These are phyloP conservation scores for Saccharum officinarum DNA, from an alignment of 176 grass and related monocot species.

Conservation along the genomic window DNA sequence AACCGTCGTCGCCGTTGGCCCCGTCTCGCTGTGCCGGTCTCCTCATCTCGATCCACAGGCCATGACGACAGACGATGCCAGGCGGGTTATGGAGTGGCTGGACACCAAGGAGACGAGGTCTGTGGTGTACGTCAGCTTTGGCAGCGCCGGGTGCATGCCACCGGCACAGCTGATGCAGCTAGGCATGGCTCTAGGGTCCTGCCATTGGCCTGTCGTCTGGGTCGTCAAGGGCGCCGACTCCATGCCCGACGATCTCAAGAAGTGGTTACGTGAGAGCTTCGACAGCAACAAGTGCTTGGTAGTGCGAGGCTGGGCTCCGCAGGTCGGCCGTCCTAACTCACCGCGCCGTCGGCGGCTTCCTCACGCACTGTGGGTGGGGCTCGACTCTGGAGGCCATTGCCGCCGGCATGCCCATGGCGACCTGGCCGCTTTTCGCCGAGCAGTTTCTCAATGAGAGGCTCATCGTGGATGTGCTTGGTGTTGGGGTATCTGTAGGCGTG, in stretches of 20 bases:
- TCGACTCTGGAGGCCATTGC: constrained; percentile 71
- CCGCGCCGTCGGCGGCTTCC: constrained; percentile 56
- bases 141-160: constrained; percentile 46
- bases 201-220: constrained; percentile 53
- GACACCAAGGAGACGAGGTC: constrained; percentile 43
- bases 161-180: constrained; percentile 56
- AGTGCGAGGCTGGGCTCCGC: constrained; percentile 65
- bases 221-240: constrained; percentile 41
- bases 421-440: constrained; percentile 74
- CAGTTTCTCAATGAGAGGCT: constrained; percentile 83
- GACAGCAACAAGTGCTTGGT: constrained; percentile 38
- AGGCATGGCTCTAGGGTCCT: constrained; percentile 52
- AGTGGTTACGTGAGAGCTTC: constrained; percentile 45
- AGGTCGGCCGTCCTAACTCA: constrained; percentile 66
- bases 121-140: constrained; percentile 82
- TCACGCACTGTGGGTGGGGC: constrained; percentile 94
- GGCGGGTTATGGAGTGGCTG: constrained; percentile 66
- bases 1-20: constrained; percentile 50
- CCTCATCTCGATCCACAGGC: background rate
- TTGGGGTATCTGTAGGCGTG: constrained; percentile 64
- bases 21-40: constrained; percentile 46
- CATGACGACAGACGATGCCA: constrained; percentile 14
- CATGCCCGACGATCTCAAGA: constrained; percentile 32
- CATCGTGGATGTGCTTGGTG: constrained; percentile 59
- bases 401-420: constrained; percentile 52